Percentiles rank a stretch among this genome's conserved stretches.
Conservation (phyloP, 2,329 filamentous ascomycete genomes). For the Karstenula rhodostoma region DNA sequence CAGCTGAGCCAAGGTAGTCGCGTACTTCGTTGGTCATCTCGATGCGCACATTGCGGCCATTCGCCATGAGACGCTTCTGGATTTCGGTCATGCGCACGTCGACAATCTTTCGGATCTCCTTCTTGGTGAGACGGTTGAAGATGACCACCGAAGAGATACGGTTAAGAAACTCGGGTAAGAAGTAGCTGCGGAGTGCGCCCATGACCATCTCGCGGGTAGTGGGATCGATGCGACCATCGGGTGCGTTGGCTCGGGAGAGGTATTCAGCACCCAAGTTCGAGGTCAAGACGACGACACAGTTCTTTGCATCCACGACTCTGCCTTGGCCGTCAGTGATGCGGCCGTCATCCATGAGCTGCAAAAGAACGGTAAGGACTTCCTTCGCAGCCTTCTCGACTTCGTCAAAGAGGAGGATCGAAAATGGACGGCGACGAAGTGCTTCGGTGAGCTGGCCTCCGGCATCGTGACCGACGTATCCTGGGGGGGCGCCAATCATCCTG, state of each 20-base stretch:
- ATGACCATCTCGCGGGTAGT: constrained; percentile 90
- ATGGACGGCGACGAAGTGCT: constrained; percentile 89
- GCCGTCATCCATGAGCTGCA: constrained; percentile 99
- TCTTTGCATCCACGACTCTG: constrained; percentile 90
- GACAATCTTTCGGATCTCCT: constrained; percentile 94
- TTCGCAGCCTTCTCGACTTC: constrained; percentile 99
- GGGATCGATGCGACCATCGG: constrained; percentile 85
- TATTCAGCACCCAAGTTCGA: constrained; percentile 96
- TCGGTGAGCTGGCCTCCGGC: constrained; percentile 96
- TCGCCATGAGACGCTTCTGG: constrained; percentile 86
- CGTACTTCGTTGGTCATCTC: constrained; percentile 84
- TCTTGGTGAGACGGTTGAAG: constrained; percentile 92
- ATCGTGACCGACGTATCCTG: constrained; percentile 96
- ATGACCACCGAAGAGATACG: constrained; percentile 96
- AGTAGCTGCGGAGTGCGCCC: constrained; percentile 90
- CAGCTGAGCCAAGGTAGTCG: constrained; percentile 88
- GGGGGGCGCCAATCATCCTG: constrained; percentile 96
- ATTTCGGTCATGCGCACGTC: constrained; percentile 88
- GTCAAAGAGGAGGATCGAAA: constrained; percentile 97
- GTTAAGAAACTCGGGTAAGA: constrained; percentile 98
- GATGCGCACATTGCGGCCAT: constrained; percentile 86
- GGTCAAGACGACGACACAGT: constrained; percentile 99
- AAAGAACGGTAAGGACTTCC: constrained; percentile 92
- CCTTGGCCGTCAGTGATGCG: constrained; percentile 98
- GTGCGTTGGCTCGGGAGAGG: constrained; percentile 78